Percentiles rank a stretch among this genome's conserved stretches.
Conservation (phyloP, 2,329 filamentous ascomycete species). For the Aspergillus aculeatinus region DNA sequence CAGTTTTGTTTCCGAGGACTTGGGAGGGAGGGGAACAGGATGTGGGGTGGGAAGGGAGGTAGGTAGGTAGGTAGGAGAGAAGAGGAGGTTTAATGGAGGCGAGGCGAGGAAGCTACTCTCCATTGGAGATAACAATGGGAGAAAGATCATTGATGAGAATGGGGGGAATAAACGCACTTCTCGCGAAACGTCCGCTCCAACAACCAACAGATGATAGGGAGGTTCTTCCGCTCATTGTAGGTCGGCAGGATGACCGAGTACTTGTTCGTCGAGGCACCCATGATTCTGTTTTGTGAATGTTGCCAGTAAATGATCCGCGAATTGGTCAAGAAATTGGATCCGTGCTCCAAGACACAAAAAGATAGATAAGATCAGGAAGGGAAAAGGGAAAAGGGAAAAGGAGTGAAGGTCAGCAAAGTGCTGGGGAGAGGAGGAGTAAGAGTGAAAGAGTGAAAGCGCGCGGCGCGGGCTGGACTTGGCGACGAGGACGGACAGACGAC, state of each 20-base stretch:
- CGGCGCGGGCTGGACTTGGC: background rate
- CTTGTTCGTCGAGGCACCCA: constrained; percentile 61
- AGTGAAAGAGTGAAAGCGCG: background rate
- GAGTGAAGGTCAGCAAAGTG: background rate
- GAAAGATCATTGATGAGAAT: background rate
- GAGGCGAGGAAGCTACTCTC: background rate
- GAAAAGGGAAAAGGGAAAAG: background rate
- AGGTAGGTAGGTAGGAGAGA: background rate
- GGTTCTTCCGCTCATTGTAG: constrained; percentile 96
- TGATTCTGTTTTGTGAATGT: constrained; percentile 20
- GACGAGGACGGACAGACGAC: background rate
- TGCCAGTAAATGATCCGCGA: background rate
- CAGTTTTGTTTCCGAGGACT: no score
- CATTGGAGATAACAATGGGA: background rate
- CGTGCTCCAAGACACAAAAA: background rate
- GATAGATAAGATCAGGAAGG: background rate
- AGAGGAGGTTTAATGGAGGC: constrained; percentile 2
- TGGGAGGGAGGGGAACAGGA: background rate
- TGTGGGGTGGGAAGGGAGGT: background rate
- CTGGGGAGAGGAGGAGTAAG: background rate
- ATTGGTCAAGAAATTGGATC: background rate
- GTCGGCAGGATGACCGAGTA: constrained; percentile 98
- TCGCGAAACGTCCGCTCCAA: constrained; percentile 89
- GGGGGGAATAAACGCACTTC: constrained; percentile 57
- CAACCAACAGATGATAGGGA: constrained; percentile 93